Percentiles rank a stretch among this genome's conserved stretches.
Evolutionary conservation across 2,329 filamentous ascomycete genomes (phyloP).

Genomic region (Aspergillus chevalieri): DNA sequence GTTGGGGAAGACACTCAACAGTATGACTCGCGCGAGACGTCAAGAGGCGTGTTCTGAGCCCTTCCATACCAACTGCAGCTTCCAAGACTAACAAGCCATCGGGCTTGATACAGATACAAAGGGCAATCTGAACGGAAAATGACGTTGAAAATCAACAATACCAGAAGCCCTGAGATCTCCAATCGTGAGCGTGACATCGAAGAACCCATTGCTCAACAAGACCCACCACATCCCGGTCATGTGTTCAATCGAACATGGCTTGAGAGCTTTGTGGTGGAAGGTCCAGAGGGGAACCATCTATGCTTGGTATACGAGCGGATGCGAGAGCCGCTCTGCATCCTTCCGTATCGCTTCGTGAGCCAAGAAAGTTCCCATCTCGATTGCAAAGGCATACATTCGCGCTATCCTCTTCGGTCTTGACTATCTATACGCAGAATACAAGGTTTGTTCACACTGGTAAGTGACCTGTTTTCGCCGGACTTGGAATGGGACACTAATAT

Average conservation of each 20-base stretch:
- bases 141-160: slow-evolving; percentile 23
- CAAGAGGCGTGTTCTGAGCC: slow-evolving; percentile 18
- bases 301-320: slow-evolving; percentile 36
- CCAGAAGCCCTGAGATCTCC: slow-evolving; percentile 11
- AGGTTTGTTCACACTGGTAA: slow-evolving; percentile 38
- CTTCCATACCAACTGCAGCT: slow-evolving; percentile 9
- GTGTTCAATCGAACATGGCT: slow-evolving; percentile 27
- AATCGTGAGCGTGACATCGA: slow-evolving; percentile 28
- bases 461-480: slow-evolving; percentile 5
- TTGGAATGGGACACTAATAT: slow-evolving; percentile 6
- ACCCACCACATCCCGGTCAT: slow-evolving; percentile 28
- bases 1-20: slow-evolving; percentile 25
- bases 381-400: slow-evolving; percentile 31
- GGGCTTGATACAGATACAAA: slow-evolving; percentile 12
- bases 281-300: slow-evolving; percentile 24
- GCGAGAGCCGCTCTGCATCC: slow-evolving; percentile 33
- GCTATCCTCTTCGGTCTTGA: slow-evolving; percentile 37
- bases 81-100: slow-evolving; percentile 14
- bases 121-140: slow-evolving; percentile 21
- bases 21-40: slow-evolving; percentile 25
- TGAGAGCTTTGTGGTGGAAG: slow-evolving; percentile 29
- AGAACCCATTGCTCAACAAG: slow-evolving; percentile 24
- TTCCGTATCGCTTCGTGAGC: slow-evolving; percentile 24
- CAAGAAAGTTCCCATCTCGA: slow-evolving; percentile 25
- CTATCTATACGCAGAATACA: slow-evolving; percentile 39